Evolutionary conservation across 1,139 yeast genomes (phyloP), one percentile per base, ranked within the genome.

Genomic region (Fermentozyma sake): DNA sequence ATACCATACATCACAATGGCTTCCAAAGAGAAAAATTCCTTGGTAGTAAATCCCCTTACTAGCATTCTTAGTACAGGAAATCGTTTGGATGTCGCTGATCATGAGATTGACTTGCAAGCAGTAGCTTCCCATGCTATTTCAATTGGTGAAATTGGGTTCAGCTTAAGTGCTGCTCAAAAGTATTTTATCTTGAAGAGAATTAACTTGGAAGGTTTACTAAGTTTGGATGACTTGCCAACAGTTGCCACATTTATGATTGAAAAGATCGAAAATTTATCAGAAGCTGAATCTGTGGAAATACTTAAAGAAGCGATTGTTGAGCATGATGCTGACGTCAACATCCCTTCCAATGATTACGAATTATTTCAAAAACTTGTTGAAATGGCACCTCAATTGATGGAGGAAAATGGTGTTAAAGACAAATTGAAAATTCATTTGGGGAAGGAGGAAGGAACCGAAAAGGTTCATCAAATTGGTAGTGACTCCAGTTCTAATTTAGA

Each of bases 181-280:
- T 18, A 14, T 17, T 22, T 39, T 37, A 44, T 57, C 15, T 45
- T 56, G 26, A 44, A 32, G 26, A 41, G 60, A 30, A 40, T 56
- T 19, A 45, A 48, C 29, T 47, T 40, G 23, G 56, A 46, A 23
- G 49, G 50, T 12, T 50, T 56, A 32, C 27, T 34, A 3, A 24
- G 41, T n/a, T 44, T 49, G 27, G 57, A 55, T 9, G 45, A 55
- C 14, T 42, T 57, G 22, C 63, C 61, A 1, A 39, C 46, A 7
- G 33, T 37, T 6, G 59, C 51, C 4, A 33, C 53, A 4, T 52
- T 55, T 34, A 50, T 56, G 49, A 42, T 58, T 30, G 60, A 55
- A 32, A 54, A 57, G 28, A 46, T 56, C 21, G 53, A 49, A 33
- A 26, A 30, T 12, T 32, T 57, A 28, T 8, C 41, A 1, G 36